Conservation (phyloP, 1,139 yeast species). For the Suhomyces atakaporum region DNA sequence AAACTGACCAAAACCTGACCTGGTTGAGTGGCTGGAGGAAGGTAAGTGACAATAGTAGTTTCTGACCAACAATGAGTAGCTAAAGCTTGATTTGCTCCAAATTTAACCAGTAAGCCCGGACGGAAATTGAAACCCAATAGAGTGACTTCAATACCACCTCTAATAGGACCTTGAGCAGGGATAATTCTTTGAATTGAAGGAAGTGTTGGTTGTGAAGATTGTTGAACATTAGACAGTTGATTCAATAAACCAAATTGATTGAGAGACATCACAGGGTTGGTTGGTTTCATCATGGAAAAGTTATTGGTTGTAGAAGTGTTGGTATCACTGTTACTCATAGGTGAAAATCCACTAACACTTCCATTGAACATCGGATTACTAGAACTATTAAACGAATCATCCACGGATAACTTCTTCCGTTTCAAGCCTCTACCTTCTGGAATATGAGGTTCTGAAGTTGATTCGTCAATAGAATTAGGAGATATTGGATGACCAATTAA, state of each 20-base stretch:
- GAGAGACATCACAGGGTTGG: conserved; percentile 2
- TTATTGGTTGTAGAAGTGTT: conserved; percentile 37
- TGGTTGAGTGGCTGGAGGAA: conserved; percentile 86
- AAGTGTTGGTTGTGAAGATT: conserved; percentile 18
- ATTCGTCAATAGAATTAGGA: conserved; percentile 67
- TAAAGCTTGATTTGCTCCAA: conserved; percentile 80
- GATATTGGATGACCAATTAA: conserved; percentile 44
- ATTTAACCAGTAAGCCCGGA: conserved; percentile 78
- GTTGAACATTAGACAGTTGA: conserved; percentile 13
- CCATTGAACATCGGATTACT: conserved; percentile 50
- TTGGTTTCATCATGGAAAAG: conserved; percentile 13
- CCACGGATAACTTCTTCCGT: conserved; percentile 47
- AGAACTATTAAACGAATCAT: conserved; percentile 41
- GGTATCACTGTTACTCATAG: conserved; percentile 49
- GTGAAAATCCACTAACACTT: conserved; percentile 43
- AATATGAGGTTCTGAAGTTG: conserved; percentile 59
- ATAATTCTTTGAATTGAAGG: conserved; percentile 81
- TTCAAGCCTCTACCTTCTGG: conserved; percentile 42
- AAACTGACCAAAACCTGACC: conserved; percentile 92
- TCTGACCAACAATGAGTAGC: conserved; percentile 97
- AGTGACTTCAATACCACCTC: conserved; percentile 96
- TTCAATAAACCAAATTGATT: conserved; percentile 17
- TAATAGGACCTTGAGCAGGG: conserved; percentile 91
- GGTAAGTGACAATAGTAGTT: conserved; percentile 85
- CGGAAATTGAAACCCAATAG: conserved; percentile 83